Base-by-base conservation (phyloP, 2,329 filamentous ascomycete species). In the Colletotrichum tropicale region DNA sequence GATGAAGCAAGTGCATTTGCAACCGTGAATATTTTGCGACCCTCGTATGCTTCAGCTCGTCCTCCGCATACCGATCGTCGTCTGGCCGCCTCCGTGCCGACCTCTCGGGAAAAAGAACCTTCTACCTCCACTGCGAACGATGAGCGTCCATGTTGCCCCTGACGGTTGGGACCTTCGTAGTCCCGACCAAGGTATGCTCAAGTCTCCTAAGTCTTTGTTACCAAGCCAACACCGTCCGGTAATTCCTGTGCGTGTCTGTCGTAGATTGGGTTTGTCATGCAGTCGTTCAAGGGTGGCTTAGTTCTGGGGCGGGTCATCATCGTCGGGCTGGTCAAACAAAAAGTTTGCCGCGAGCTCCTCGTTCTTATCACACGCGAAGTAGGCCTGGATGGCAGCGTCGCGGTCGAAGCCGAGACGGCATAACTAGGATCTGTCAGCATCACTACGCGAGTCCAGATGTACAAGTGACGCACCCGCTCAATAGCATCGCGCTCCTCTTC, bases 311-410 rank as follows among this genome's bases (percentile, higher is more conserved):
- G 88, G 86, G 74, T 94, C 93, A 43, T 95, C 93, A 64, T 98
- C 96, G 77, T 98, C 96, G 12, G 96, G 96, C 87, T 98, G 96
- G 81, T 99, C 97, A 83, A 99, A 99, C 76, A 99, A 89, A 86
- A 98, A 98, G 87, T 99, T 99, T 78, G 97, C 97, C 1, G 97
- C 97, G 67, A 99, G 90, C 86, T 99, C 97, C 87, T 99, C 97
- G 85, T 99, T 98, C 91, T 98, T 99, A 86, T 99, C 97, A 85
- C 97, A 99, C 38, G 97, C 97, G 84, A 99, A 99, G 87, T 98
- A 99, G 30, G 97, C 97, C 87, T 99, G 96, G 79, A 98, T 98
- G 67, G 97, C 97, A 80, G 96, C 92, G 80, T 98, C 96, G 76
- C 96, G 93, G 81, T 96, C 93, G 84, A 99, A 99, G 43, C 97